Evolutionary conservation across 2,329 filamentous ascomycete genomes (phyloP).

Genomic region (Cladosporium sp.): DNA sequence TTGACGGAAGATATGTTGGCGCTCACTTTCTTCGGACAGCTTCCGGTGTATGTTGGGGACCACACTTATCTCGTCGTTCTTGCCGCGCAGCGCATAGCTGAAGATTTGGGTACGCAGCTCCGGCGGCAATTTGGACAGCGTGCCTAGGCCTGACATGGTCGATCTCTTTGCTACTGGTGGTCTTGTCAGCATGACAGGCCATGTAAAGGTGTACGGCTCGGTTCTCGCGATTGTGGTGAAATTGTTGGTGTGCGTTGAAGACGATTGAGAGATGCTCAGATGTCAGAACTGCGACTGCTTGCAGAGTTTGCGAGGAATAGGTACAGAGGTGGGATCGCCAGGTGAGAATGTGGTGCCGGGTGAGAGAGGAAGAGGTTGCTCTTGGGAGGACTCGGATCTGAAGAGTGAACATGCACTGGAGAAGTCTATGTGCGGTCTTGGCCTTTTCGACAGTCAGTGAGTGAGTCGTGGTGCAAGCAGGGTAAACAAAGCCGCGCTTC

Average conservation of each 20-base stretch:
- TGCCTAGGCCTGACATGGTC: background rate
- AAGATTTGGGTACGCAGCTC: background rate
- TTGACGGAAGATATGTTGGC: background rate
- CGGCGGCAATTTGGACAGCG: background rate
- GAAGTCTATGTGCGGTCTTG: background rate
- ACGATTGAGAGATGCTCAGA: background rate
- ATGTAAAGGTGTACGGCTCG: background rate
- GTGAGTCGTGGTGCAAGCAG: background rate
- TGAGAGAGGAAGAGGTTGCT: background rate
- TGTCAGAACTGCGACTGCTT: background rate
- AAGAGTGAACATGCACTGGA: background rate
- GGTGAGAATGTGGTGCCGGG: background rate
- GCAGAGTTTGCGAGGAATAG: background rate
- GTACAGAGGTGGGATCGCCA: background rate
- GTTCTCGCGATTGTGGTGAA: background rate
- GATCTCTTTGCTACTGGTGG: background rate
- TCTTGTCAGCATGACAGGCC: background rate
- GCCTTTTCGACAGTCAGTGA: background rate
- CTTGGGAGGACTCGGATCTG: background rate
- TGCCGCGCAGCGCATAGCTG: background rate
- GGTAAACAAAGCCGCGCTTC: background rate
- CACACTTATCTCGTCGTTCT: background rate
- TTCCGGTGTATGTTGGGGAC: background rate
- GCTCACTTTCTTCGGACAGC: background rate
- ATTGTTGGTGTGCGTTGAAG: background rate